Conservation (phyloP, 257 asterid genomes). For the Scutellaria minor region DNA sequence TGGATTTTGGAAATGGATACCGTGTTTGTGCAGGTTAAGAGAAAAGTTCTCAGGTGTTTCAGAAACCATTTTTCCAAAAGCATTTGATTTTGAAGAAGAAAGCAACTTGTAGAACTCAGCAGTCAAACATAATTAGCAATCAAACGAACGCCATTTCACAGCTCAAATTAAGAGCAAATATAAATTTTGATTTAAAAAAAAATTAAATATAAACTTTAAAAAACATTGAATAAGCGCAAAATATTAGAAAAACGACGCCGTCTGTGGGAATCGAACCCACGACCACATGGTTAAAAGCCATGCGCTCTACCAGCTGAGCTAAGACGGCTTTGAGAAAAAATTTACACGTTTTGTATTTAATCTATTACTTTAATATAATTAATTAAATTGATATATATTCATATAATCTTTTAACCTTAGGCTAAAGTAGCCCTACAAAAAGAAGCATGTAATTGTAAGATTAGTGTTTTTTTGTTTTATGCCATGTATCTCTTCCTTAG, state of each 20-base stretch:
- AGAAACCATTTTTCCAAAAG: conserved; percentile 45
- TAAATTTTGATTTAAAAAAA: not conserved
- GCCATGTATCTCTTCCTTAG: too few species aligned
- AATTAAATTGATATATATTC: too few species aligned
- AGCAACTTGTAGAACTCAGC: not conserved
- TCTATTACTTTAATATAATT: too few species aligned
- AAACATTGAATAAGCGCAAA: not conserved
- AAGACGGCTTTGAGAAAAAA: conserved; percentile 49
- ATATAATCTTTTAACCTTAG: too few species aligned
- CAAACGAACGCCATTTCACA: not conserved
- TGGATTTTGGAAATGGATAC: conserved; percentile 58
- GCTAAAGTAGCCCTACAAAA: too few species aligned
- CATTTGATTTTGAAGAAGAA: conserved; percentile 35
- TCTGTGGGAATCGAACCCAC: conserved; percentile 99
- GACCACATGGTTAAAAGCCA: conserved; percentile 99
- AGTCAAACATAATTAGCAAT: not conserved
- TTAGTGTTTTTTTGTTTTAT: too few species aligned
- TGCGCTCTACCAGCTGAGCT: conserved; percentile 99
- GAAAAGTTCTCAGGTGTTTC: conserved; percentile 44
- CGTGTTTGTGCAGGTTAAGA: conserved; percentile 47
- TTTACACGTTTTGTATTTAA: too few species aligned
- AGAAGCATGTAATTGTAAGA: too few species aligned
- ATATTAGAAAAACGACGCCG: conserved; percentile 58
- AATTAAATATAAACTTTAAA: too few species aligned
- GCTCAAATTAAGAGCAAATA: not conserved